These are phyloP conservation scores for Flammula alnicola DNA, from an alignment of 1,284 basidiomycete genomes.

Conservation along the genomic window DNA sequence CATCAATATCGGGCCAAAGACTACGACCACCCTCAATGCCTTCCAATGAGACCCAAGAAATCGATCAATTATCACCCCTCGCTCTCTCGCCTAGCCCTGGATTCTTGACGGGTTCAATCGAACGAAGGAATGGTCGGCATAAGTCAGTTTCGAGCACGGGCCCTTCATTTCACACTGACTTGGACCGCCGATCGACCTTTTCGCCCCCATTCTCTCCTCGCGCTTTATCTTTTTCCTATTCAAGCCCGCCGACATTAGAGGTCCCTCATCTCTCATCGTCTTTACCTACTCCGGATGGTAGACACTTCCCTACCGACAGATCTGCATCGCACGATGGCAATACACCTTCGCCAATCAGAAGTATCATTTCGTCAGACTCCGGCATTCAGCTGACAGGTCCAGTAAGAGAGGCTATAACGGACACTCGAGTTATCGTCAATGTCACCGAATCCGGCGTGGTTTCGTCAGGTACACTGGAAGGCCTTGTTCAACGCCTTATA, in stretches of 20 bases:
- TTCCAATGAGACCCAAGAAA: slow-evolving; percentile 4
- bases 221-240: background rate
- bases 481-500: slow-evolving; percentile 43
- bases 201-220: slow-evolving; percentile 1
- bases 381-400: slow-evolving; percentile 20
- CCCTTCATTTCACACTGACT: slow-evolving; percentile 2
- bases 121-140: slow-evolving; percentile 5
- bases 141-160: slow-evolving; percentile 10
- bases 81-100: slow-evolving; percentile 5
- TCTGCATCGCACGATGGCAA: slow-evolving; percentile 12
- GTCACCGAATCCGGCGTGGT: slow-evolving; percentile 33
- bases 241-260: slow-evolving; percentile 9
- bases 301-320: slow-evolving; percentile 8
- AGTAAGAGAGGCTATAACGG: slow-evolving; percentile 31
- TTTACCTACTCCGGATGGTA: slow-evolving; percentile 10
- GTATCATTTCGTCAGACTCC: slow-evolving; percentile 23
- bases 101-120: slow-evolving; percentile 2
- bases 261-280: slow-evolving; percentile 18
- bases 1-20: background rate
- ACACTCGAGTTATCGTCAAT: slow-evolving; percentile 32
- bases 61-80: slow-evolving; percentile 14
- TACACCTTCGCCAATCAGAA: slow-evolving; percentile 17
- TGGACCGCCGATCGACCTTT: background rate
- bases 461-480: slow-evolving; percentile 44
- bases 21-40: background rate